These are phyloP conservation scores for Sphagnum contortum DNA, from an alignment of 225 moss, liverwort and hornwort species.

Conservation along the genomic window DNA sequence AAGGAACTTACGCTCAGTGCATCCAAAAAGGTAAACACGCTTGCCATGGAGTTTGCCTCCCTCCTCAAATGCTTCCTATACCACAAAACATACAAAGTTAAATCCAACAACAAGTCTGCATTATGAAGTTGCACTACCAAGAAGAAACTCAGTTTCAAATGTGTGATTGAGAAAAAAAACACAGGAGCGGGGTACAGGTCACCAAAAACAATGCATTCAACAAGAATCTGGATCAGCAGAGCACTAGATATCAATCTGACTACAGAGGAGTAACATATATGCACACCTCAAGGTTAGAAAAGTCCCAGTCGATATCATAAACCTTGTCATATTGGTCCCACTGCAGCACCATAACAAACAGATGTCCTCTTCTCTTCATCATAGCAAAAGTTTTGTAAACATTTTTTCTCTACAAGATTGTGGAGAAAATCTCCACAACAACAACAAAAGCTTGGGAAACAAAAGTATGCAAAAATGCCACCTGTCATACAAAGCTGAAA, in stretches of 20 bases:
- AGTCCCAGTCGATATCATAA: constrained; percentile 82
- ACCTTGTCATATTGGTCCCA: constrained; percentile 98
- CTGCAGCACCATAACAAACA: constrained; percentile 9
- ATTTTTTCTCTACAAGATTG: too few relatives aligned
- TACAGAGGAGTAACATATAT: too few relatives aligned
- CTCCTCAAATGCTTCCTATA: constrained; percentile 69
- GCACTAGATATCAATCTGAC: too few relatives aligned
- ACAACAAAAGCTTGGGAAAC: too few relatives aligned
- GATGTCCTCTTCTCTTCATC: neutral
- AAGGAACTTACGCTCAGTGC: constrained; percentile 68
- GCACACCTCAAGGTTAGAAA: constrained; percentile 61
- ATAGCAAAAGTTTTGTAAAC: neutral
- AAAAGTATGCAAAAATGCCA: too few relatives aligned
- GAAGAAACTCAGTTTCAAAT: too few relatives aligned
- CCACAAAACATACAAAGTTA: neutral
- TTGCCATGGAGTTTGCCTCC: constrained; percentile 57
- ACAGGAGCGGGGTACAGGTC: too few relatives aligned
- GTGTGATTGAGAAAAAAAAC: too few relatives aligned
- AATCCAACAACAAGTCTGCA: neutral
- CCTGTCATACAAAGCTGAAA: too few relatives aligned
- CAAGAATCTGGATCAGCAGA: too few relatives aligned
- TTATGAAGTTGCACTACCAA: neutral
- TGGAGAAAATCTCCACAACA: too few relatives aligned
- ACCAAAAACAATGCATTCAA: too few relatives aligned
- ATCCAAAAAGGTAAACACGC: constrained; percentile 81